Conservation (phyloP, 768 basidiomycete species). For the Tricholoma matsutake region DNA sequence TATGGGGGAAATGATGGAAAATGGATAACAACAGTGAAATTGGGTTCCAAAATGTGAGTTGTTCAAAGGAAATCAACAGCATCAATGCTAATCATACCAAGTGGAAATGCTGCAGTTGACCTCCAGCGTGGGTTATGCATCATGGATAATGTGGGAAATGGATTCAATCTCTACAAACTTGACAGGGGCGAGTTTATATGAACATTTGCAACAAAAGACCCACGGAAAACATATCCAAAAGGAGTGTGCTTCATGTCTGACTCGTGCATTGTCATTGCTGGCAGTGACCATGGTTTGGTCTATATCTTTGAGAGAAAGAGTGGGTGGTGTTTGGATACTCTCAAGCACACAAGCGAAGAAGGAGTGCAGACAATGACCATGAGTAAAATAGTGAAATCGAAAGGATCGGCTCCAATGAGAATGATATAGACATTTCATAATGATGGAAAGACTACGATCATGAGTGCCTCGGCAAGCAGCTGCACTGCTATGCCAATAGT, state of each 20-base stretch:
- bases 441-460: slow-evolving; percentile 1
- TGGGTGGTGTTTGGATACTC: slow-evolving; percentile 7
- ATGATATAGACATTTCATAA: background rate
- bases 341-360: slow-evolving; percentile 11
- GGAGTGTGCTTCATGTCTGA: slow-evolving; percentile 15
- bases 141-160: background rate
- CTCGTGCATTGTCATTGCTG: slow-evolving; percentile 11
- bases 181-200: slow-evolving; percentile 15
- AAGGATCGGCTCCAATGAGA: background rate
- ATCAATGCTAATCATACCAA: no score
- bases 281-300: slow-evolving; percentile 20
- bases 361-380: slow-evolving; percentile 9
- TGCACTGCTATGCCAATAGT: background rate
- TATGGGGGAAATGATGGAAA: background rate
- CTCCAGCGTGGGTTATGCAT: no score
- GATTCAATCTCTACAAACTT: slow-evolving; percentile 18
- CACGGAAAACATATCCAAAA: slow-evolving; percentile 14
- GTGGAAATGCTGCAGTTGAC: no score
- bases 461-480: slow-evolving; percentile 3
- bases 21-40: background rate
- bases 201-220: slow-evolving; percentile 7
- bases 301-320: slow-evolving; percentile 21
- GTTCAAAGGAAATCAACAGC: no score
- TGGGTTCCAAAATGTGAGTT: slow-evolving; percentile 1
- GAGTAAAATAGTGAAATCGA: background rate